phyloP scores from a whole-genome alignment of 1,139 yeast species.

The Candida labiduridarum region DNA sequence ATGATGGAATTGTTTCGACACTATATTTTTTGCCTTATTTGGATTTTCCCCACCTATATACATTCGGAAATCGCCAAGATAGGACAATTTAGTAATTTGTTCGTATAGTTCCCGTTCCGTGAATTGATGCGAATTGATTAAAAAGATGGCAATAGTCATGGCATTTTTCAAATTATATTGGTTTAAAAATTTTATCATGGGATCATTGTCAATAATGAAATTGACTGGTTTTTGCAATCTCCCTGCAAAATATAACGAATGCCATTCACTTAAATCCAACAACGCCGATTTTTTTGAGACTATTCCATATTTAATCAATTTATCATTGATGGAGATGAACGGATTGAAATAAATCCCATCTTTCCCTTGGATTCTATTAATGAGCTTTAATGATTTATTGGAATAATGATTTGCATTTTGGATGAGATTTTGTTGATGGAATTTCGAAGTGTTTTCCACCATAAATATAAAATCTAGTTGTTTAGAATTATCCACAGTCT shows the following conservation, averaged over 20 bases:
- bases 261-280: conserved; percentile 79
- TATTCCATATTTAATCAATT: conserved; percentile 83
- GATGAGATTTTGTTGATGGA: conserved; percentile 73
- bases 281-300: conserved; percentile 63
- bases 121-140: conserved; percentile 41
- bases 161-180: conserved; percentile 82
- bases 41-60: conserved; percentile 91
- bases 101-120: conserved; percentile 70
- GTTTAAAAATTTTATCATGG: conserved; percentile 60
- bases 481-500: conserved; percentile 33
- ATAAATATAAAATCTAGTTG: conserved; percentile 90
- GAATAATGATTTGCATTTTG: conserved; percentile 80
- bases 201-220: conserved; percentile 51
- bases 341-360: conserved; percentile 96
- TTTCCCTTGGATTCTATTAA: conserved; percentile 66
- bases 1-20: conserved; percentile 66
- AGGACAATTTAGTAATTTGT: conserved; percentile 79
- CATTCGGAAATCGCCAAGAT: conserved; percentile 90
- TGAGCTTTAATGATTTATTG: conserved; percentile 59
- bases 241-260: conserved; percentile 85
- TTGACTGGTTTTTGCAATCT: conserved; percentile 93
- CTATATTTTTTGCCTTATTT: conserved; percentile 82
- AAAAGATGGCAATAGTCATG: conserved; percentile 67
- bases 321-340: conserved; percentile 57
- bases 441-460: conserved; percentile 69